These are phyloP conservation scores for Fusarium paranaense DNA, from an alignment of 2,329 filamentous ascomycete species.

Conservation along the genomic window DNA sequence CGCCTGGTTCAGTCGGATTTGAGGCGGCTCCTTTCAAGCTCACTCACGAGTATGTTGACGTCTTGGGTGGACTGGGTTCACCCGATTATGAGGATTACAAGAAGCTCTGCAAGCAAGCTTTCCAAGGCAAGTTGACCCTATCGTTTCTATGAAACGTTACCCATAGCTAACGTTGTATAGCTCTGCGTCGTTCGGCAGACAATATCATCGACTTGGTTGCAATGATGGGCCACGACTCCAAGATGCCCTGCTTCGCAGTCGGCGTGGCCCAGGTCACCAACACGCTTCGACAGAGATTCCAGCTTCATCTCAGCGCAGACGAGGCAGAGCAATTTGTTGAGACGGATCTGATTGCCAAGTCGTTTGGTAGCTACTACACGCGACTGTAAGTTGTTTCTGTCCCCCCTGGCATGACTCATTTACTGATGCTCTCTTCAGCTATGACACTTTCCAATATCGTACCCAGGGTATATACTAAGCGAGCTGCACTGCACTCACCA, in stretches of 20 bases:
- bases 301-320: constrained; percentile 84
- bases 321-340: constrained; percentile 87
- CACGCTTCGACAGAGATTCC: constrained; percentile 79
- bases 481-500: not conserved
- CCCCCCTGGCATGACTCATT: not conserved
- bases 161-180: constrained; percentile 52
- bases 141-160: not conserved
- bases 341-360: constrained; percentile 82
- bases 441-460: constrained; percentile 88
- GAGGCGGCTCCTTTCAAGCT: constrained; percentile 90
- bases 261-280: constrained; percentile 78
- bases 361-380: constrained; percentile 87
- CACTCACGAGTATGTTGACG: constrained; percentile 87
- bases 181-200: constrained; percentile 81
- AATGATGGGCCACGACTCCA: constrained; percentile 85
- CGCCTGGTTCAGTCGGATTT: constrained; percentile 84
- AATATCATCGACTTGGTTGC: constrained; percentile 84
- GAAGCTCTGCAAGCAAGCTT: constrained; percentile 82
- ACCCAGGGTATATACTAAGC: constrained; percentile 86
- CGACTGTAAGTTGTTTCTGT: constrained; percentile 70
- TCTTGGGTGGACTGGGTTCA: constrained; percentile 79
- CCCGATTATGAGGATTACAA: constrained; percentile 82
- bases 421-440: constrained; percentile 60
- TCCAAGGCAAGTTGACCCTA: constrained; percentile 71
- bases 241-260: constrained; percentile 85